These are phyloP conservation scores for Pichia sp. DNA, from an alignment of 1,139 yeast species.

Conservation along the genomic window DNA sequence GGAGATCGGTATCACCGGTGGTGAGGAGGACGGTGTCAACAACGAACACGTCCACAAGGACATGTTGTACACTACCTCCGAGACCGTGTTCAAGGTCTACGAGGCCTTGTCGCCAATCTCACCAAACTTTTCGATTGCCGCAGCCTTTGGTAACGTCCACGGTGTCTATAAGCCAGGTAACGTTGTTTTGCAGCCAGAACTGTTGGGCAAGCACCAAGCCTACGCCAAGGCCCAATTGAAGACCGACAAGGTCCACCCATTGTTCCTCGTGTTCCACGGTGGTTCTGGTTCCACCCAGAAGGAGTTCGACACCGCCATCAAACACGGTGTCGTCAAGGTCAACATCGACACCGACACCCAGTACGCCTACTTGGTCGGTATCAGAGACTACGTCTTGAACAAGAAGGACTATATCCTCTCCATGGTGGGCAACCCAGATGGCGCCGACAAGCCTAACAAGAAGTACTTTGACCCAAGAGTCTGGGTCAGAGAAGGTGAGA, in stretches of 20 bases:
- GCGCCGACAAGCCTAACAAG: slow-evolving; percentile 98
- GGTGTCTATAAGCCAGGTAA: slow-evolving; percentile 99
- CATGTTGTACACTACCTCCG: slow-evolving; percentile 90
- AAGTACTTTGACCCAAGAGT: slow-evolving; percentile 99
- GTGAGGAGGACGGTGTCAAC: slow-evolving; percentile 99
- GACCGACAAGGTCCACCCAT: slow-evolving; percentile 61
- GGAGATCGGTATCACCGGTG: slow-evolving; percentile 99
- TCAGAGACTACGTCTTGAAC: slow-evolving; percentile 92
- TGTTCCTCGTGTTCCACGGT: slow-evolving; percentile 99
- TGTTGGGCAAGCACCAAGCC: slow-evolving; percentile 93
- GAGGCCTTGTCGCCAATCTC: slow-evolving; percentile 86
- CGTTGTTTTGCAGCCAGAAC: slow-evolving; percentile 87
- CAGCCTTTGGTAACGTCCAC: slow-evolving; percentile 99
- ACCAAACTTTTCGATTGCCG: slow-evolving; percentile 98
- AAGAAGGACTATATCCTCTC: slow-evolving; percentile 90
- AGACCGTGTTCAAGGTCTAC: slow-evolving; percentile 88
- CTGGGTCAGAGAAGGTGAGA: slow-evolving; percentile 99
- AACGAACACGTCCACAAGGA: slow-evolving; percentile 89
- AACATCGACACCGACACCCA: slow-evolving; percentile 99
- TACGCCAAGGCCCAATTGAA: slow-evolving; percentile 66
- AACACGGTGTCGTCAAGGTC: slow-evolving; percentile 96
- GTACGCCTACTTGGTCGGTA: slow-evolving; percentile 94
- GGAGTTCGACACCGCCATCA: slow-evolving; percentile 89
- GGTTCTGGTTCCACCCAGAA: slow-evolving; percentile 96
- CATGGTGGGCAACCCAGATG: slow-evolving; percentile 98